Evolutionary conservation across 108 stramenopile genomes (phyloP), one percentile per base, ranked within the genome.

Genomic region (Cyclotella cryptica): DNA sequence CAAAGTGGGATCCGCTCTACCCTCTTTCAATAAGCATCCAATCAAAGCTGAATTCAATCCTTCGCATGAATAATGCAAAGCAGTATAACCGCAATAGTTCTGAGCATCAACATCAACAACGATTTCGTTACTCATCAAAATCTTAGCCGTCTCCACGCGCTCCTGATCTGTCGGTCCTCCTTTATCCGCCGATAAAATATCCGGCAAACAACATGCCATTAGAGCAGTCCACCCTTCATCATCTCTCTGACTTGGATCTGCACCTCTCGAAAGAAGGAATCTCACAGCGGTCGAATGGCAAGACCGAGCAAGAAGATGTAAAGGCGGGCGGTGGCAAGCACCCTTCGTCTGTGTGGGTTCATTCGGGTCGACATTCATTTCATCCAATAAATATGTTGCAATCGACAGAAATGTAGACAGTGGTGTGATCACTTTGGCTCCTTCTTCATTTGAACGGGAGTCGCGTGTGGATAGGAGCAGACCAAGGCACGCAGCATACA

Each of bases 201-300:
- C 81, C 0, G 78, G 63, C 75, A 84, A 46, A 46, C 83, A 84
- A 13, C 68, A 69, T n/a, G 83, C 74, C 79, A 80, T 80, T 27
- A 84, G 63, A 21, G 83, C 67, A 52, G 78, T 84, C 83, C 83
- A 84, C 18, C 83, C 83, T 29, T 84, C 83, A 30, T 66, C 75
- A 64, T 84, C 83, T 27, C 22, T 42, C 28, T 45, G 0, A 63
- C 62, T 66, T 9, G 12, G 46, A 62, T 76, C 41, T 42, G 79
- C 83, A 26, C 83, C 74, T 3, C 63, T 24, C 18, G 65, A 30
- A n/a, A 75, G 53, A 14, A 84, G 55, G 19, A 60, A 18, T 13
- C 28, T 15, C 13, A 84, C 74, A 29, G 79, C 83, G 7, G 66
- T 39, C 43, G 83, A 74, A 69, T 75, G 66, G 27, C 83, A 74